Base-by-base conservation (phyloP, 2,329 filamentous ascomycete genomes). In the Trichoderma sp. region DNA sequence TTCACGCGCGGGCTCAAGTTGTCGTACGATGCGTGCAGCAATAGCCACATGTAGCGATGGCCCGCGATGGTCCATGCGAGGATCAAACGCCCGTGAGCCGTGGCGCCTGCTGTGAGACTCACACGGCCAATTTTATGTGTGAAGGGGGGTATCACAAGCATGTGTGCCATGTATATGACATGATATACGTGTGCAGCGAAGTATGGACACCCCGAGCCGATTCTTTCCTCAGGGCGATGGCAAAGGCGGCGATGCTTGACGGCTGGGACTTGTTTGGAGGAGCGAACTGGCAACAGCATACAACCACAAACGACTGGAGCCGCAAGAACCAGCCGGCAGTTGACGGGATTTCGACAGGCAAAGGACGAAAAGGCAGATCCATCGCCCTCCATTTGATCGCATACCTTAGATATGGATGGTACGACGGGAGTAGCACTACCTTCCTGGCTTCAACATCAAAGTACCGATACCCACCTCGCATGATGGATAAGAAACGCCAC, bases 21-120 rank as follows among this genome's bases (percentile, higher is more conserved):
- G 35, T 66, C 63, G 63, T 66, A 66, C 63, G 63, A 66, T 58
- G 31, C 27, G 31, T 66, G 63, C 63, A 66, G 63, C 63, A 52
- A n/a, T 58, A 47, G 62, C 49, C 40, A n/a, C n/a, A n/a, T n/a
- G n/a, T n/a, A 43, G 40, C 8, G 7, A 43, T 43, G 21, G 47
- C 47, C 47, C 14, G 37, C 6, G 16, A 40, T 16, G 11, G 35
- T 13, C 61, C 33, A 57, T 57, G 63, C 37, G 52, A 40, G 37
- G 35, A 57, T 37, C 52, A 55, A 66, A 58, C 63, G 53, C 53
- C 52, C 52, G 63, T 55, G 37, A 49, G 35, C 53, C 37, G 53
- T 49, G 40, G 63, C 53, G 53, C 55, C 55, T 66, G 52, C 33
- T 37, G 53, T 66, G 40, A 8, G 63, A 66, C 63, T 27, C 63